phyloP scores from a whole-genome alignment of 2,329 filamentous ascomycete genomes.

The Hymenoscyphus albidus region DNA sequence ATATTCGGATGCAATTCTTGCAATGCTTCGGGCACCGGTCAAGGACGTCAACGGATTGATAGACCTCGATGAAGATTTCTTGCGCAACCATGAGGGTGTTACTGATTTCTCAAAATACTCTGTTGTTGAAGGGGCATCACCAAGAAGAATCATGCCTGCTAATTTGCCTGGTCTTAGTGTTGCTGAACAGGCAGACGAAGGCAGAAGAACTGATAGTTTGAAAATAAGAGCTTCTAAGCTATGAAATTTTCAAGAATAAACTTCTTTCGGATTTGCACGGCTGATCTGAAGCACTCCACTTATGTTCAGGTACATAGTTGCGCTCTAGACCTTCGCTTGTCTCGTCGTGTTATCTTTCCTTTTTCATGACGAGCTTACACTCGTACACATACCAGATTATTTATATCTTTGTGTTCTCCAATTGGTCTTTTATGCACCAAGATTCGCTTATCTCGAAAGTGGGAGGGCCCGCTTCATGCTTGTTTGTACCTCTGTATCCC shows the following conservation, averaged over 20 bases:
- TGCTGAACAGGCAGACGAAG: conserved; percentile 76
- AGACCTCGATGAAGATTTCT: conserved; percentile 76
- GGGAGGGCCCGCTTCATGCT: background rate
- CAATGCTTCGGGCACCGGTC: conserved; percentile 60
- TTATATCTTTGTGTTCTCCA: background rate
- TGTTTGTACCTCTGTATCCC: background rate
- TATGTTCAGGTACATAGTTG: background rate
- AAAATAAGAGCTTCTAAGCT: conserved; percentile 25
- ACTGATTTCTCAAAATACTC: conserved; percentile 70
- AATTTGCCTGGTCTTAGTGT: conserved; percentile 66
- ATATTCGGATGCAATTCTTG: conserved; percentile 76
- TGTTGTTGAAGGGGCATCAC: conserved; percentile 58
- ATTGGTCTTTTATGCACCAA: background rate
- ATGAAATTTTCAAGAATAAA: background rate
- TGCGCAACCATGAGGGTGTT: conserved; percentile 60
- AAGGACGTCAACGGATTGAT: conserved; percentile 65
- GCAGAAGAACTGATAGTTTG: conserved; percentile 64
- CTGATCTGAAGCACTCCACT: background rate
- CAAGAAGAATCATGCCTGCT: conserved; percentile 73
- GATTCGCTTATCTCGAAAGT: conserved; percentile 1
- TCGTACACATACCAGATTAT: conserved; percentile 15
- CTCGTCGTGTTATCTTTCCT: background rate
- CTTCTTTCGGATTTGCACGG: background rate
- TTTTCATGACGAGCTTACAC: background rate
- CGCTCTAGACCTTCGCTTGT: background rate